Conservation (phyloP, 805 yeast species). For the Ogataea neopini region DNA sequence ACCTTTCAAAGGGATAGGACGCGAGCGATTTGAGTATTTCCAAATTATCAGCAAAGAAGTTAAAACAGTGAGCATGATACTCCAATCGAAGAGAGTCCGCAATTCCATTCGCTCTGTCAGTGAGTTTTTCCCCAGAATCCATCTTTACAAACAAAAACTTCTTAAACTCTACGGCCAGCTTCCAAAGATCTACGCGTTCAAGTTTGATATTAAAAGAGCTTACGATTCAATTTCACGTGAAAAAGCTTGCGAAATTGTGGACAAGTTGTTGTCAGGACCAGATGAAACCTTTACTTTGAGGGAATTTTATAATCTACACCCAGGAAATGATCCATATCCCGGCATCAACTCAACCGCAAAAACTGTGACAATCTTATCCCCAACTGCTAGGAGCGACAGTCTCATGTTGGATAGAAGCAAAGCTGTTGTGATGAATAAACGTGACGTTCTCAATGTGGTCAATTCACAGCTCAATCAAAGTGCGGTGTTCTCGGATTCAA, state of each 20-base stretch:
- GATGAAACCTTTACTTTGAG: slow-evolving; percentile 11
- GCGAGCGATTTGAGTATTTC: slow-evolving; percentile 36
- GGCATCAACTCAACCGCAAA: not conserved
- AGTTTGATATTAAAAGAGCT: slow-evolving; percentile 76
- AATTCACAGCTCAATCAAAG: slow-evolving; percentile 56
- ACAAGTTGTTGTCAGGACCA: slow-evolving; percentile 20
- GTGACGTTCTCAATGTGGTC: slow-evolving; percentile 47
- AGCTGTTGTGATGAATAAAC: slow-evolving; percentile 34
- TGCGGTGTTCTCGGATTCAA: slow-evolving; percentile 40
- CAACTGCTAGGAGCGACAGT: no score
- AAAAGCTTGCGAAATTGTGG: slow-evolving; percentile 25
- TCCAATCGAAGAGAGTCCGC: slow-evolving; percentile 30
- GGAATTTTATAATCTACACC: not conserved
- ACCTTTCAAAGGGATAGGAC: slow-evolving; percentile 44
- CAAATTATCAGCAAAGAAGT: slow-evolving; percentile 40
- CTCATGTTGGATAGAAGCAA: not conserved
- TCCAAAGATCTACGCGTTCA: slow-evolving; percentile 51
- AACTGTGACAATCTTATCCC: not conserved
- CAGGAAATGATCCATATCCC: not conserved
- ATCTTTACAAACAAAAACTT: slow-evolving; percentile 40
- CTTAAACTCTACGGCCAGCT: no score
- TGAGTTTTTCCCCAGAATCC: slow-evolving; percentile 45
- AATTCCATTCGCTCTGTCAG: slow-evolving; percentile 36
- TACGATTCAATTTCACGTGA: slow-evolving; percentile 68
- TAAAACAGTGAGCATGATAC: slow-evolving; percentile 43